Percentiles rank a stretch among this genome's conserved stretches.
Evolutionary conservation across 257 asterid species (phyloP).

Genomic region (Przewalskia tangutica): DNA sequence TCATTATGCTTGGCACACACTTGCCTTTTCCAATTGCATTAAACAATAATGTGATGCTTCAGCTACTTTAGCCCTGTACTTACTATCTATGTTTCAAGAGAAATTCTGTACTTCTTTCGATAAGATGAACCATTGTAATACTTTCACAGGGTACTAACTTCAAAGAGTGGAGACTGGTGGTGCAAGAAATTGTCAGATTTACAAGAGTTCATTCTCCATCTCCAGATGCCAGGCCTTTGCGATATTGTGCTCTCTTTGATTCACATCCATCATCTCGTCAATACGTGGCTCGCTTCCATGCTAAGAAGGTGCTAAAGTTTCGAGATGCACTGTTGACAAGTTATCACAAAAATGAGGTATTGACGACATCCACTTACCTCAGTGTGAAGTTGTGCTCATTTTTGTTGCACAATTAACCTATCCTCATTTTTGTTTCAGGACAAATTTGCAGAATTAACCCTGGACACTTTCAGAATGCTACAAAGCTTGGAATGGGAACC

Average conservation of each 20-base stretch:
- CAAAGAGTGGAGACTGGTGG: conserved; percentile 93
- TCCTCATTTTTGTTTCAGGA: conserved; percentile 33
- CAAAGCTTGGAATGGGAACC: conserved; percentile 99
- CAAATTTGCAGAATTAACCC: conserved; percentile 85
- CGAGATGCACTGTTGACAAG: conserved; percentile 83
- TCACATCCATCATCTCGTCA: conserved; percentile 79
- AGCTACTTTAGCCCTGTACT: background rate
- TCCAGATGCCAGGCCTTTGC: conserved; percentile 56
- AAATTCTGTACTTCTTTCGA: background rate
- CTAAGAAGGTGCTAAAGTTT: conserved; percentile 83
- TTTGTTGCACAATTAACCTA: background rate
- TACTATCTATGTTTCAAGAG: background rate
- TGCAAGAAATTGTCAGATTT: conserved; percentile 78
- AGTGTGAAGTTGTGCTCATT: background rate
- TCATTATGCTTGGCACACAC: no score
- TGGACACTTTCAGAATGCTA: conserved; percentile 91
- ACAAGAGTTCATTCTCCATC: conserved; percentile 45
- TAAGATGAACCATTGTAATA: conserved; percentile 14
- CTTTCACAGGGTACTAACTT: conserved; percentile 73
- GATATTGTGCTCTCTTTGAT: conserved; percentile 63
- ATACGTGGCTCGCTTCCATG: conserved; percentile 78
- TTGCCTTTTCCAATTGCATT: background rate
- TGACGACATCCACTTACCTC: background rate
- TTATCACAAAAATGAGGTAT: conserved; percentile 86
- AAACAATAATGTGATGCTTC: background rate